Evolutionary conservation across 352 stramenopile species (phyloP).

Genomic region (Phytophthora sp.): DNA sequence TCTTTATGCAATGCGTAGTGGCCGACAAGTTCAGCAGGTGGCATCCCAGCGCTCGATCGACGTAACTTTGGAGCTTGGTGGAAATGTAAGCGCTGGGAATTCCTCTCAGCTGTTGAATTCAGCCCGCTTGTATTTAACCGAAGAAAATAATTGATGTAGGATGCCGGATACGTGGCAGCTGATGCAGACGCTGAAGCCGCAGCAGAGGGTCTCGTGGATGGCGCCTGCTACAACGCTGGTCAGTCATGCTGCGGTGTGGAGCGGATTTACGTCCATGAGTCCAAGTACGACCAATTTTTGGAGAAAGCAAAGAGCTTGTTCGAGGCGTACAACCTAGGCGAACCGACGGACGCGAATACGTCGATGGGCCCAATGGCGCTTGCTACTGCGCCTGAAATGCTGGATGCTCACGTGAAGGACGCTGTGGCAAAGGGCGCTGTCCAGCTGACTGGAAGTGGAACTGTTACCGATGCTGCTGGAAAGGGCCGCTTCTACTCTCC

Average conservation of each 20-base stretch:
- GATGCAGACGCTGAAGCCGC: slow-evolving; percentile 72
- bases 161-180: slow-evolving; percentile 75
- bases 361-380: slow-evolving; percentile 80
- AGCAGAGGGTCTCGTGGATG: slow-evolving; percentile 76
- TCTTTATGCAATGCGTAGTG: slow-evolving; percentile 39
- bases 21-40: slow-evolving; percentile 67
- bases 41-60: slow-evolving; percentile 74
- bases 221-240: slow-evolving; percentile 84
- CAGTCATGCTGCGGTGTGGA: slow-evolving; percentile 88
- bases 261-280: slow-evolving; percentile 85
- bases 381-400: slow-evolving; percentile 45
- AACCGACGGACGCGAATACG: slow-evolving; percentile 65
- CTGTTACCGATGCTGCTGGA: slow-evolving; percentile 50
- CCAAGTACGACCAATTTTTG: slow-evolving; percentile 82
- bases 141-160: slow-evolving; percentile 35
- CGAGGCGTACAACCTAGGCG: slow-evolving; percentile 66
- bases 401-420: slow-evolving; percentile 72
- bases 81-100: slow-evolving; percentile 53
- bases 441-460: slow-evolving; percentile 53
- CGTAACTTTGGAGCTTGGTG: slow-evolving; percentile 83
- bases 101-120: slow-evolving; percentile 1
- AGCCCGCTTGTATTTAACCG: not conserved
- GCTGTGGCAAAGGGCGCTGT: slow-evolving; percentile 74
- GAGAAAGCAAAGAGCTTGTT: slow-evolving; percentile 69
- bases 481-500: slow-evolving; percentile 82